Evolutionary conservation across 805 yeast genomes (phyloP), one percentile per base, ranked within the genome.

Genomic region (Candida insectorum): DNA sequence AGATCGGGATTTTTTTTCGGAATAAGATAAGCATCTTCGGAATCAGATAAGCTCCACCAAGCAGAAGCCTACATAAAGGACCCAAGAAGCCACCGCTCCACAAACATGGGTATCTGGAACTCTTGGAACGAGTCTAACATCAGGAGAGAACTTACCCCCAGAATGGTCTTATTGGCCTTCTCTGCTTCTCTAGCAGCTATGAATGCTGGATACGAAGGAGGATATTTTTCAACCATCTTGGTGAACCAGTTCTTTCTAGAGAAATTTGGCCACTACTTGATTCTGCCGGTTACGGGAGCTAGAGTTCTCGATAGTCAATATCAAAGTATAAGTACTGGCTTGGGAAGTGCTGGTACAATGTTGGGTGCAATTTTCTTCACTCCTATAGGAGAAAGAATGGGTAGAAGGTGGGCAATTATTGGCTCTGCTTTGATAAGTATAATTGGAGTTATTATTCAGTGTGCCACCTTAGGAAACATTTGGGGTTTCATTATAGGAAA

Each of bases 401-500:
- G 71, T 36, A 51, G 73, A 57, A 54, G 66, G 47, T 31, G 34
- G n/a, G 18, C 36, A 16, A 47, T 48, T 20, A 17, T 45, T 6
- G 19, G 38, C 13, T 60, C 62, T 15, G 42, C 46, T 26, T n/a
- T 33, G 6, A 33, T 55, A 17, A 33, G 45, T 14, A 29, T 52
- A 22, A 24, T 56, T 8, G 61, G 62, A 9, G 51, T 56, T 6
- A 43, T 56, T 8, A 46, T 55, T 26, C 59, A 54, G 30, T 56
- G 56, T 28, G 42, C 42, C 5, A 44, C 58, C 13, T 43, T 38
- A 28, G 46, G 44, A 20, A 46, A 46, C 42, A 40, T 28, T 0
- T 46, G 52, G 45, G 60, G 65, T 41, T 51, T 69, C 29, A 65
- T 47, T 10, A 12, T 26, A 10, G 51, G 67, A 1, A 60, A 78